A percentile compares a stretch with the other conserved stretches of the same genome.
phyloP scores from a whole-genome alignment of 2,329 filamentous ascomycete species.

The Neobulgaria alba region DNA sequence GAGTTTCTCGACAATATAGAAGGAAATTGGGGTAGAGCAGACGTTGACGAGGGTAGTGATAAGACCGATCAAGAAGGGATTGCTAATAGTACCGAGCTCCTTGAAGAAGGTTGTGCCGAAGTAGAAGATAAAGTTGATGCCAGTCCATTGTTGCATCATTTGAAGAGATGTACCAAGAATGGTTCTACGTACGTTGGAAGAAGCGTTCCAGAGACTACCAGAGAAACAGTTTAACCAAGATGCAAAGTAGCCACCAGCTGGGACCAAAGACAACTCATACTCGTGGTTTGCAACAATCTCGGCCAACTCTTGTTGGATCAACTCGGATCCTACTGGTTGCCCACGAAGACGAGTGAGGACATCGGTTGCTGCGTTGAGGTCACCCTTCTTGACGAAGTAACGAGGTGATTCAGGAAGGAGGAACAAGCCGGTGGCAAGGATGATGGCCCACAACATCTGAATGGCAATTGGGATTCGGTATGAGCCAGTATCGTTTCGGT shows the following conservation, averaged over 20 bases:
- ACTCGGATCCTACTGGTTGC: constrained; percentile 62
- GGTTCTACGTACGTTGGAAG: constrained; percentile 56
- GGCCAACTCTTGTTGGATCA: constrained; percentile 67
- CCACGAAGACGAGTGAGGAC: constrained; percentile 63
- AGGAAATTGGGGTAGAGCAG: constrained; percentile 74
- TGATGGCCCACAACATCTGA: constrained; percentile 72
- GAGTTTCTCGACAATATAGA: constrained; percentile 75
- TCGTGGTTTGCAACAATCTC: constrained; percentile 85
- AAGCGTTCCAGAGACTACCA: constrained; percentile 64
- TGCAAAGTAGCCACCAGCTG: constrained; percentile 55
- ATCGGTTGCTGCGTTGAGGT: constrained; percentile 51
- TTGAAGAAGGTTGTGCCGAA: constrained; percentile 87
- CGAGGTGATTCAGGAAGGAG: constrained; percentile 77
- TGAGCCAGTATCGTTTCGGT: constrained; percentile 52
- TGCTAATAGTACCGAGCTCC: constrained; percentile 63
- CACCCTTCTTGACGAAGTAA: constrained; percentile 72
- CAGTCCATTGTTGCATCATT: constrained; percentile 69
- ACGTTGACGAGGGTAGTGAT: constrained; percentile 87
- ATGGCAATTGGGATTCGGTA: constrained; percentile 76
- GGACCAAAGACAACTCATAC: constrained; percentile 64
- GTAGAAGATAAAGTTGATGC: constrained; percentile 86
- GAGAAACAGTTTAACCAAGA: constrained; percentile 63
- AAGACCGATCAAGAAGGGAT: constrained; percentile 76
- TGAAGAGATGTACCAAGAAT: constrained; percentile 64
- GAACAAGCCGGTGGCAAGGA: constrained; percentile 63